Base-by-base conservation (phyloP, 164 flowering plant species). In the Aristolochia contorta region DNA sequence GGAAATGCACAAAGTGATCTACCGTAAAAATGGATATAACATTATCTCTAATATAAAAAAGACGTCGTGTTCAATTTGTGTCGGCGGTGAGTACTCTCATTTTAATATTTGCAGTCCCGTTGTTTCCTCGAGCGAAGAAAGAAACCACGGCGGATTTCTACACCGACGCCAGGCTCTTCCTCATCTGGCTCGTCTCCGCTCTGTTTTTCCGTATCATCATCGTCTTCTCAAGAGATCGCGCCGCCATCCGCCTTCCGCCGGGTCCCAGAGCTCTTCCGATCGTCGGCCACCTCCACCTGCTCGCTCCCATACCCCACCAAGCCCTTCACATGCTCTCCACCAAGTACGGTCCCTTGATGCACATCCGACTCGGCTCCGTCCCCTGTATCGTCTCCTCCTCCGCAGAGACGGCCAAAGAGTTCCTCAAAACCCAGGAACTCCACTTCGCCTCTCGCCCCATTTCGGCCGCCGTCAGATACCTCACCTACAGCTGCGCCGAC, bases 201-300 rank as follows among this genome's bases (percentile, higher is more conserved):
- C 8, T 77, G 50, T n/a, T 71, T 16, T 8, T 76, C 45, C 61
- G 63, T 37, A 61, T 61, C 48, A 14, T 59, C 55, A 50, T n/a
- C n/a, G n/a, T 69, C 27, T 50, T 68, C 37, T 51, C 30, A 50
- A 73, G 51, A 56, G 7, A 16, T 9, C 23, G 58, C 51, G 13
- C 30, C 37, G 58, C 10, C 12, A 3, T 21, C 12, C 66, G 30
- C 32, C 79, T 67, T 27, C 88, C 86, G 0, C 91, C 91, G 2
- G 59, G 83, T 54, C 88, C 88, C 2, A 3, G 62, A 13, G 57
- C 77, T 24, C 46, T 83, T 22, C 88, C 88, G 0, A 32, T 83
- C 55, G 65, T 85, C 23, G 86, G 88, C 32, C 86, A 85, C 61
- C 73, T 81, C 61, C 88, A 81, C 65, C 84, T 80, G 60, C 72